Evolutionary conservation across 192 early-diverging fungal genomes (phyloP), one percentile per base, ranked within the genome.

Genomic region (Dissophora ornata): DNA sequence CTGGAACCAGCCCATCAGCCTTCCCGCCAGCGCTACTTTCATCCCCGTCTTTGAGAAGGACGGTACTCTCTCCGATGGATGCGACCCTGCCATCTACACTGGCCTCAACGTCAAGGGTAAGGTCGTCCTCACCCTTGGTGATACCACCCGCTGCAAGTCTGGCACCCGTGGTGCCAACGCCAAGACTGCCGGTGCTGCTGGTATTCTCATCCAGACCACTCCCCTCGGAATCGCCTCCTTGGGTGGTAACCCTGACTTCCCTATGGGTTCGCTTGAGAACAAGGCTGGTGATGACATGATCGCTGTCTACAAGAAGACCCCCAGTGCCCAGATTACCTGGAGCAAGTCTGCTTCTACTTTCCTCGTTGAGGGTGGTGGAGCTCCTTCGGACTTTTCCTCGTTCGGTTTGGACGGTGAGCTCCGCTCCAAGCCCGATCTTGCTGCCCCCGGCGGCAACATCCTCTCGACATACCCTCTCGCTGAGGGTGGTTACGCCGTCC

Each of bases 361-460:
- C 29, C 19, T 22, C 1, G 24, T 47, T 21, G 46, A 62, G 32
- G 50, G 44, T 38, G 80, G 69, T 52, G 91, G 89, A n/a, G n/a
- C n/a, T n/a, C n/a, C n/a, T n/a, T n/a, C n/a, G n/a, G n/a, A n/a
- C n/a, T n/a, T n/a, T n/a, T n/a, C n/a, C n/a, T n/a, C n/a, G n/a
- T n/a, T n/a, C n/a, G n/a, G n/a, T n/a, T n/a, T n/a, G n/a, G n/a
- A n/a, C n/a, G n/a, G n/a, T n/a, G n/a, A n/a, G n/a, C n/a, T n/a
- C n/a, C n/a, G n/a, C n/a, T n/a, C n/a, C 57, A 86, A 86, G 59
- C 84, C 84, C 28, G 75, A 86, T 56, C 36, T 89, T 69, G 69
- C 62, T 45, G 84, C 81, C 57, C 67, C 82, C 22, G 87, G 87
- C 48, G 84, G 83, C n/a, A 66, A 51, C 41, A 81, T 89, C 9